Percentiles rank a stretch among this genome's conserved stretches.
phyloP scores from a whole-genome alignment of 2,329 filamentous ascomycete species.

The Monosporascus sp. region DNA sequence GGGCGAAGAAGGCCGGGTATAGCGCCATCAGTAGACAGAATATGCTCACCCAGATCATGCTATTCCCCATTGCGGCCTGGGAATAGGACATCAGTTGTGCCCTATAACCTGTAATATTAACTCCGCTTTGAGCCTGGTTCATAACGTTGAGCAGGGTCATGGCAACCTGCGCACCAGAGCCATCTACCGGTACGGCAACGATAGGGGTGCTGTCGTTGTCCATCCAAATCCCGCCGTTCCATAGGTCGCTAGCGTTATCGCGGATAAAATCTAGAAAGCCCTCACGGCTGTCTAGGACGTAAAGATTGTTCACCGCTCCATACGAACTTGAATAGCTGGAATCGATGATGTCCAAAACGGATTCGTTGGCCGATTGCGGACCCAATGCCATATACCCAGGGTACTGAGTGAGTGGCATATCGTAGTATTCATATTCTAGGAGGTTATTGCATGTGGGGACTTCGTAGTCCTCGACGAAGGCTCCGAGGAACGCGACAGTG shows the following conservation, averaged over 20 bases:
- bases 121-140: slow-evolving; percentile 14
- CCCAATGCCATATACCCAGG: slow-evolving; percentile 4
- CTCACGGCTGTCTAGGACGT: slow-evolving; percentile 9
- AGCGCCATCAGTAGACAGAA: slow-evolving; percentile 43
- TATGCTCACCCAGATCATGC: slow-evolving; percentile 17
- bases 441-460: slow-evolving; percentile 13
- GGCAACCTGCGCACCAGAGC: not conserved
- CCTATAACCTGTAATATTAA: slow-evolving; percentile 8
- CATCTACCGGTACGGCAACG: slow-evolving; percentile 8
- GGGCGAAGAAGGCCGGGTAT: slow-evolving; percentile 61
- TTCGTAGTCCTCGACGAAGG: slow-evolving; percentile 12
- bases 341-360: slow-evolving; percentile 6
- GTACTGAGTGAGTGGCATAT: not conserved
- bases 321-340: not conserved
- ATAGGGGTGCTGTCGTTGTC: slow-evolving; percentile 13
- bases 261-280: slow-evolving; percentile 13
- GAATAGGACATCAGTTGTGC: slow-evolving; percentile 9
- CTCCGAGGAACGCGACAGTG: slow-evolving; percentile 12
- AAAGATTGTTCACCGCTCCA: slow-evolving; percentile 2
- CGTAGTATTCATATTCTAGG: slow-evolving; percentile 4
- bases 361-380: slow-evolving; percentile 11
- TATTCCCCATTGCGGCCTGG: slow-evolving; percentile 14
- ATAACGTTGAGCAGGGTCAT: slow-evolving; percentile 14
- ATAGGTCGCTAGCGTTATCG: slow-evolving; percentile 8
- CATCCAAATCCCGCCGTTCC: slow-evolving; percentile 13